Conservation (phyloP, 305 asterid genomes). For the Plantago lanceolata region DNA sequence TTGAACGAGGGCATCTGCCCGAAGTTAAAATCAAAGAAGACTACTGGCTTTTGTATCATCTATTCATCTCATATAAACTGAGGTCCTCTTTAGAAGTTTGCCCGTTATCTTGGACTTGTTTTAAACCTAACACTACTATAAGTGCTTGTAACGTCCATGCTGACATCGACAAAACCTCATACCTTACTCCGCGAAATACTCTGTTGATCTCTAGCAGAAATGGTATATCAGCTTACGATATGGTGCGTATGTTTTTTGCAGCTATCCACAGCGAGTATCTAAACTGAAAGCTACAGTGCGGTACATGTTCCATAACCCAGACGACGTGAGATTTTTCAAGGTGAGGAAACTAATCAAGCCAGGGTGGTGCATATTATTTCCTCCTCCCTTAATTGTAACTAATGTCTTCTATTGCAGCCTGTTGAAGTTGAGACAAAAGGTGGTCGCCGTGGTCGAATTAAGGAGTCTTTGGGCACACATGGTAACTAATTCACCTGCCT, state of each 20-base stretch:
- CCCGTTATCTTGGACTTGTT: no score
- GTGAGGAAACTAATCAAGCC: conserved; percentile 28
- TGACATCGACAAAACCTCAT: no score
- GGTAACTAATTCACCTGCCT: no score
- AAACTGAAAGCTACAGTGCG: conserved; percentile 88
- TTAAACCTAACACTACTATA: no score
- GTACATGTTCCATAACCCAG: conserved; percentile 91
- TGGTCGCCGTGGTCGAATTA: conserved; percentile 93
- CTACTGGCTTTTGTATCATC: no score
- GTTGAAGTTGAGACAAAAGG: conserved; percentile 86
- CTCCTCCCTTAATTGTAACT: conserved; percentile 19
- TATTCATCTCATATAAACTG: no score
- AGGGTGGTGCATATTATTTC: neutral
- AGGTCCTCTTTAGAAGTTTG: no score
- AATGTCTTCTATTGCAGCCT: conserved; percentile 54
- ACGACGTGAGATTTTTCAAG: conserved; percentile 99
- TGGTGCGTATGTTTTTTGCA: conserved; percentile 38
- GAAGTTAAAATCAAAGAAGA: no score
- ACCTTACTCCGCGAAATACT: no score
- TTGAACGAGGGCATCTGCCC: no score
- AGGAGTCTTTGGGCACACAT: conserved; percentile 96
- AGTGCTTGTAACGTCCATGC: no score
- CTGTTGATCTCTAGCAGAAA: no score
- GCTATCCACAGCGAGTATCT: conserved; percentile 95
- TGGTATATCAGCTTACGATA: conserved; percentile 13